Conservation (phyloP, 2,329 filamentous ascomycete genomes). For the Hymenoscyphus infarciens region DNA sequence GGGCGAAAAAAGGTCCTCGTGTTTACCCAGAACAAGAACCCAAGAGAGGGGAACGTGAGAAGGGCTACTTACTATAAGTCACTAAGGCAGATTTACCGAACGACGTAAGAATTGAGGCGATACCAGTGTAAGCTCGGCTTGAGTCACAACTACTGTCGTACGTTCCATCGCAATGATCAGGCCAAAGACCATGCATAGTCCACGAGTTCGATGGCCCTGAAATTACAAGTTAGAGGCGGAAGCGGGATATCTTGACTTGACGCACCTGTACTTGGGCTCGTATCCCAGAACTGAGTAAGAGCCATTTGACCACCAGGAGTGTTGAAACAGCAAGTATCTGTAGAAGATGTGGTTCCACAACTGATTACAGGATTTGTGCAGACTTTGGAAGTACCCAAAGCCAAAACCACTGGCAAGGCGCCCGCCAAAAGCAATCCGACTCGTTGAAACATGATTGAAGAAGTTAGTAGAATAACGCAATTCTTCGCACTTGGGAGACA, state of each 20-base stretch:
- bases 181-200: constrained; percentile 68
- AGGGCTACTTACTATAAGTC: constrained; percentile 58
- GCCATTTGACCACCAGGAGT: constrained; percentile 68
- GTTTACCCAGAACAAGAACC: no score
- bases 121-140: constrained; percentile 60
- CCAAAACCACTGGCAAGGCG: constrained; percentile 20
- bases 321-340: constrained; percentile 72
- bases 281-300: constrained; percentile 78
- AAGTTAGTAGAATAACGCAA: background rate
- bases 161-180: constrained; percentile 66
- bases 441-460: constrained; percentile 4
- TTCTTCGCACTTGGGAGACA: background rate
- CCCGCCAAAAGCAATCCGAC: constrained; percentile 10
- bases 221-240: background rate
- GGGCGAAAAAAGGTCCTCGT: no score
- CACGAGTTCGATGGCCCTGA: constrained; percentile 40
- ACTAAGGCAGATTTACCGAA: constrained; percentile 55
- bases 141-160: constrained; percentile 65
- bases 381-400: constrained; percentile 23
- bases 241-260: background rate
- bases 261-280: constrained; percentile 49
- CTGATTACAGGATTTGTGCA: constrained; percentile 28
- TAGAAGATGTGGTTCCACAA: constrained; percentile 58
- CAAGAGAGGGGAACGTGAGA: background rate
- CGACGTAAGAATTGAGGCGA: constrained; percentile 56